A percentile compares a stretch with the other conserved stretches of the same genome.
These are phyloP conservation scores for Thielaviopsis ethacetica DNA, from an alignment of 2,329 filamentous ascomycete genomes.

Conservation along the genomic window DNA sequence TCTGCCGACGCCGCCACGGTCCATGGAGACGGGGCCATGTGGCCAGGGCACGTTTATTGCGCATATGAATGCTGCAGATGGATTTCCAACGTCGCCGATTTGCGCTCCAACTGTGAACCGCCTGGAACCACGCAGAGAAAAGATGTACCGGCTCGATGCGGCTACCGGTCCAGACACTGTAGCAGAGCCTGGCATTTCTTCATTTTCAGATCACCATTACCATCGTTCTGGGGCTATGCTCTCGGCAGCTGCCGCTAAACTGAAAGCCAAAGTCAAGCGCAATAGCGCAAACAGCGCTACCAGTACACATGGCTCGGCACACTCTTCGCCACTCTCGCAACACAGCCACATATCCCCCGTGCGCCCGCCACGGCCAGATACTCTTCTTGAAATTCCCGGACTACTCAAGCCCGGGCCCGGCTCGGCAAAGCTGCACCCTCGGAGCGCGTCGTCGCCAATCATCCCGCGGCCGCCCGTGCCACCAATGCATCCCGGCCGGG, in stretches of 20 bases:
- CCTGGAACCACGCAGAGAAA: conserved; percentile 7
- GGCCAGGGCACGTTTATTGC: conserved; percentile 7
- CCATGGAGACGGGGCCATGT: conserved; percentile 5
- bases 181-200: neutral
- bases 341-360: neutral
- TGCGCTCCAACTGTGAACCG: conserved; percentile 5
- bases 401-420: neutral
- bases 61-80: neutral
- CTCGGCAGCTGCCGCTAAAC: neutral
- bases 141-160: neutral
- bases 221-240: neutral
- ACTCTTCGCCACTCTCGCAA: neutral
- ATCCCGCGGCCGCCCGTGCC: conserved; percentile 7
- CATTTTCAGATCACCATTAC: neutral
- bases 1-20: conserved; percentile 7
- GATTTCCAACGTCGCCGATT: conserved; percentile 6
- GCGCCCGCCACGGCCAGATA: conserved; percentile 3
- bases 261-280: neutral
- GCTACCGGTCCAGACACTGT: neutral
- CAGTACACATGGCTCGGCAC: neutral
- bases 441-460: conserved; percentile 5
- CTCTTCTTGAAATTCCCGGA: conserved; percentile 4
- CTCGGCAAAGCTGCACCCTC: conserved; percentile 6
- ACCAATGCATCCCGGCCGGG: conserved; percentile 9
- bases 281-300: conserved; percentile 1